phyloP scores from a whole-genome alignment of 352 stramenopile species.

The Aphanomyces astaci region DNA sequence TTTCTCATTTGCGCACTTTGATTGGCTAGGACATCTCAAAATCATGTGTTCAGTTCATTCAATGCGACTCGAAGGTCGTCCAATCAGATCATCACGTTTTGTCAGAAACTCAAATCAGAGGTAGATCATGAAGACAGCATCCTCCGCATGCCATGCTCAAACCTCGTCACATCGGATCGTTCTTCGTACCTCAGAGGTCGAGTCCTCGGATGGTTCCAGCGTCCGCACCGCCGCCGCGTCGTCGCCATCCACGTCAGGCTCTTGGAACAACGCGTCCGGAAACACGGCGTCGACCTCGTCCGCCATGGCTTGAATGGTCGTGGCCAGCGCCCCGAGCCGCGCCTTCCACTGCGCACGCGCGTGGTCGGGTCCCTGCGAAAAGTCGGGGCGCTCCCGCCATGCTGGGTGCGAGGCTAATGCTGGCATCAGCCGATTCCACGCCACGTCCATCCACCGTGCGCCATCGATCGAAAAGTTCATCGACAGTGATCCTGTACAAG shows the following conservation, averaged over 20 bases:
- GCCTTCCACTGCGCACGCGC: not conserved
- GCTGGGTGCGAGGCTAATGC: not conserved
- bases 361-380: not conserved
- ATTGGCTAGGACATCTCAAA: too few species aligned
- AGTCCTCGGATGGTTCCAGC: too few species aligned
- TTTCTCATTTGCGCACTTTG: too few species aligned
- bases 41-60: too few species aligned
- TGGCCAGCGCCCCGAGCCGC: not conserved
- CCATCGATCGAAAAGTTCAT: constrained; percentile 20
- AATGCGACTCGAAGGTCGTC: too few species aligned
- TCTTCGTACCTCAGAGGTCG: too few species aligned
- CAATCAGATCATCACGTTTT: too few species aligned
- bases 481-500: not conserved
- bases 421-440: constrained; percentile 6
- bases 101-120: too few species aligned
- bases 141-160: too few species aligned
- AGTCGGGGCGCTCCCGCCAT: not conserved
- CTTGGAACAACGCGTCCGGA: not conserved
- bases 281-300: not conserved
- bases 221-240: too few species aligned
- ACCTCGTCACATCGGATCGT: too few species aligned
- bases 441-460: not conserved
- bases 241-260: not conserved
- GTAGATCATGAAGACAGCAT: too few species aligned
- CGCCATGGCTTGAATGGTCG: not conserved